A percentile compares a stretch with the other conserved stretches of the same genome.
These are phyloP conservation scores for Tylopilus sp. DNA, from an alignment of 1,284 basidiomycete genomes.

Conservation along the genomic window DNA sequence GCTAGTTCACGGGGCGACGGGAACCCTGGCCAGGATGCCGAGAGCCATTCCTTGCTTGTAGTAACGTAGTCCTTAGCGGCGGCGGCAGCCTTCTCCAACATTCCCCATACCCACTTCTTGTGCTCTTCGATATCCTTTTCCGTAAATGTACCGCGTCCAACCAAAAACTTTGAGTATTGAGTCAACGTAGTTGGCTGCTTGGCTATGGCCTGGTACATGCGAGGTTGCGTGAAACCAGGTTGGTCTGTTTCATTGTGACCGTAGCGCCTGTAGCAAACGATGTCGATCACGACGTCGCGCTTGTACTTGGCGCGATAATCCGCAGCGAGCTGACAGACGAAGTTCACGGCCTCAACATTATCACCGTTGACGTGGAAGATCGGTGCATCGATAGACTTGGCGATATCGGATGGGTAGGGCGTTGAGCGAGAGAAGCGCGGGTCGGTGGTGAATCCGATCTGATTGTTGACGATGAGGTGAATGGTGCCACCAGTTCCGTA, in stretches of 20 bases:
- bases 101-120: slow-evolving; percentile 98
- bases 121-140: slow-evolving; percentile 97
- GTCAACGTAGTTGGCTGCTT: slow-evolving; percentile 91
- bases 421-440: slow-evolving; percentile 97
- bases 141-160: slow-evolving; percentile 91
- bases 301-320: slow-evolving; percentile 99
- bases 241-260: slow-evolving; percentile 99
- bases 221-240: slow-evolving; percentile 96
- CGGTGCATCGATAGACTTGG: slow-evolving; percentile 96
- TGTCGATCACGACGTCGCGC: slow-evolving; percentile 98
- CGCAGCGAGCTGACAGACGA: slow-evolving; percentile 95
- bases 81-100: slow-evolving; percentile 90
- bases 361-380: slow-evolving; percentile 99
- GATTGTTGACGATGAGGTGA: slow-evolving; percentile 99
- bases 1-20: slow-evolving; percentile 94
- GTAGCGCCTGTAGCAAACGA: slow-evolving; percentile 97
- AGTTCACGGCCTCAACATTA: slow-evolving; percentile 97
- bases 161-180: slow-evolving; percentile 87
- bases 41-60: slow-evolving; percentile 93
- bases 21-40: slow-evolving; percentile 97
- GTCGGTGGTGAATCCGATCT: slow-evolving; percentile 99
- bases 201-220: slow-evolving; percentile 97
- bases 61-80: slow-evolving; percentile 94
- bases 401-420: slow-evolving; percentile 98
- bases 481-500: slow-evolving; percentile 98